phyloP scores from a whole-genome alignment of 495 filamentous ascomycete genomes.

The Neurospora intermedia region DNA sequence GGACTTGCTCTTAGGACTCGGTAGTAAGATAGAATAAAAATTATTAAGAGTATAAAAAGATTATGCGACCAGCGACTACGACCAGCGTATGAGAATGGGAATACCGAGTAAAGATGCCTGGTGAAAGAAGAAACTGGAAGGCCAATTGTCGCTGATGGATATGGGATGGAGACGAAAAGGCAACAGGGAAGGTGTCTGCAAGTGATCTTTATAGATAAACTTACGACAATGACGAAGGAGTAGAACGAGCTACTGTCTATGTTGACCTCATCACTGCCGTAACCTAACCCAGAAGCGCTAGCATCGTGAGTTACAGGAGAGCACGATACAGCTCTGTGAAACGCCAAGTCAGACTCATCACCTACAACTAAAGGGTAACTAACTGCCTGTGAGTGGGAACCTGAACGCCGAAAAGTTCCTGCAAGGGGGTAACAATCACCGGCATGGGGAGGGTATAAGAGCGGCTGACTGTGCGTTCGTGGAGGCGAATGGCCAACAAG shows the following conservation, averaged over 20 bases:
- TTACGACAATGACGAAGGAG: neutral
- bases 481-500: neutral
- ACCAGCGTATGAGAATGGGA: constrained; percentile 25
- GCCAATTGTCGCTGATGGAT: constrained; percentile 26
- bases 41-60: constrained; percentile 12
- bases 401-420: neutral
- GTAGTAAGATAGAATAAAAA: neutral
- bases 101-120: constrained; percentile 5
- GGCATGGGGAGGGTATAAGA: neutral
- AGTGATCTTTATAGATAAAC: neutral
- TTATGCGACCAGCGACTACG: constrained; percentile 26
- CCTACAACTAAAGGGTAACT: neutral
- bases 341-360: neutral
- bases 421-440: neutral
- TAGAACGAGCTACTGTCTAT: neutral
- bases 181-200: neutral
- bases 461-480: neutral
- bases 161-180: constrained; percentile 17
- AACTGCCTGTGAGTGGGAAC: neutral
- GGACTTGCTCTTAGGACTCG: neutral
- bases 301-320: neutral
- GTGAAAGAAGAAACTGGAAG: constrained; percentile 20
- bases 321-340: neutral
- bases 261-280: neutral
- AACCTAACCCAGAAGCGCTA: neutral